Evolutionary conservation across 176 grass and related monocot species (phyloP).

Genomic region (Lolium rigidum): DNA sequence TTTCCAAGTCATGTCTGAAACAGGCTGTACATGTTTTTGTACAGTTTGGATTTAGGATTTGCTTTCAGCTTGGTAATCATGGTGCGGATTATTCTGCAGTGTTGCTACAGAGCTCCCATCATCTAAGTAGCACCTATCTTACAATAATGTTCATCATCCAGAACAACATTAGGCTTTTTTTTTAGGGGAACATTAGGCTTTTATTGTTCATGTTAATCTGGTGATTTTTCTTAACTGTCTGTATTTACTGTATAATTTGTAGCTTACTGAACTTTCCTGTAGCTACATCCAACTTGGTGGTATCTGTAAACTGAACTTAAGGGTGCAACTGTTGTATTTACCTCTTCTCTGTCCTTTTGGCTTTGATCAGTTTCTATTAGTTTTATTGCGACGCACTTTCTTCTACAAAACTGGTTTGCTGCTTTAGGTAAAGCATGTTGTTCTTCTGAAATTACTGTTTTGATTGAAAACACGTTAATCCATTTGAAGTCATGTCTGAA

Average conservation of each 20-base stretch:
- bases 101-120: not conserved
- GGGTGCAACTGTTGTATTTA: not conserved
- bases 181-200: not conserved
- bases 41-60: not conserved
- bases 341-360: not conserved
- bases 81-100: not conserved
- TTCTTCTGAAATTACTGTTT: constrained; percentile 8
- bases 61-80: constrained; percentile 25
- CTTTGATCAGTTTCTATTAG: not conserved
- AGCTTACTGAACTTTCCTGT: not conserved
- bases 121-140: not conserved
- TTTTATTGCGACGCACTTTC: not conserved
- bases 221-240: constrained; percentile 22
- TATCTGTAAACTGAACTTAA: not conserved
- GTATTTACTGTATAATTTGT: not conserved
- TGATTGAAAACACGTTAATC: not conserved
- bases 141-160: not conserved
- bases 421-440: not conserved
- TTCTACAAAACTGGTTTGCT: constrained; percentile 3
- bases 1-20: constrained; percentile 14
- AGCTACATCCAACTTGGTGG: not conserved
- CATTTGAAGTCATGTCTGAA: too few species aligned
- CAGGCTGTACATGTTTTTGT: not conserved
- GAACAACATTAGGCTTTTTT: not conserved
- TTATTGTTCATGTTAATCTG: not conserved